Evolutionary conservation across 2,329 filamentous ascomycete genomes (phyloP).

Genomic region (Thyridium curvatum): DNA sequence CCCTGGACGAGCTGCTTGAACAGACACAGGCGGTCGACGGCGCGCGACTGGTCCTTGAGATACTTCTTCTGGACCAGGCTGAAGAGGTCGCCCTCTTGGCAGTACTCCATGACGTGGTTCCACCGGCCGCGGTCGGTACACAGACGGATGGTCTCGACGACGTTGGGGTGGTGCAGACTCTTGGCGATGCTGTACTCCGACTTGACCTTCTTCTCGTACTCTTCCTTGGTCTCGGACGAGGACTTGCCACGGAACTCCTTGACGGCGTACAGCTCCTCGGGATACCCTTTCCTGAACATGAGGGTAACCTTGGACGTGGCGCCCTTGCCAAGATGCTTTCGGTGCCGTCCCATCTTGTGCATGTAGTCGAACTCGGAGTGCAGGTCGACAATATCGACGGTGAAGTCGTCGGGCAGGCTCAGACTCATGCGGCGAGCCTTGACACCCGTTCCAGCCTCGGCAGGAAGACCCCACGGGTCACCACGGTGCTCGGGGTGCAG

Average conservation of each 20-base stretch:
- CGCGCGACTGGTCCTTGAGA: slow-evolving; percentile 57
- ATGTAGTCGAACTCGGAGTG: slow-evolving; percentile 64
- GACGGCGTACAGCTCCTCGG: slow-evolving; percentile 68
- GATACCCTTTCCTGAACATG: slow-evolving; percentile 65
- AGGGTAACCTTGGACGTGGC: slow-evolving; percentile 77
- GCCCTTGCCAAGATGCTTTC: slow-evolving; percentile 73
- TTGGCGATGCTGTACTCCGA: slow-evolving; percentile 86
- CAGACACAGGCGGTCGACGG: slow-evolving; percentile 68
- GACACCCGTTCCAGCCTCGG: slow-evolving; percentile 65
- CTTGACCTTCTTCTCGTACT: slow-evolving; percentile 86
- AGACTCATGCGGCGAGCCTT: slow-evolving; percentile 75
- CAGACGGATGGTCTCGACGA: slow-evolving; percentile 72
- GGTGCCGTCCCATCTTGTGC: slow-evolving; percentile 65
- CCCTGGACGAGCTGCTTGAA: slow-evolving; percentile 87
- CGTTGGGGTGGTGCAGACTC: slow-evolving; percentile 79
- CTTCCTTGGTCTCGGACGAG: slow-evolving; percentile 59
- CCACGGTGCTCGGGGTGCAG: slow-evolving; percentile 32
- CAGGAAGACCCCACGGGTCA: slow-evolving; percentile 52
- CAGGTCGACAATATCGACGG: slow-evolving; percentile 63
- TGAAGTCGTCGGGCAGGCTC: slow-evolving; percentile 67
- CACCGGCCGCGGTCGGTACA: slow-evolving; percentile 70
- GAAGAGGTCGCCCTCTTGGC: slow-evolving; percentile 75
- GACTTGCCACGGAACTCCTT: slow-evolving; percentile 80
- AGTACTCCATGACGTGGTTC: slow-evolving; percentile 94
- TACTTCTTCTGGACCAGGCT: slow-evolving; percentile 66